Percentiles rank a stretch among this genome's conserved stretches.
These are phyloP conservation scores for Plasmodium billcollinsi DNA, from an alignment of 169 alveolate genomes.

Conservation along the genomic window DNA sequence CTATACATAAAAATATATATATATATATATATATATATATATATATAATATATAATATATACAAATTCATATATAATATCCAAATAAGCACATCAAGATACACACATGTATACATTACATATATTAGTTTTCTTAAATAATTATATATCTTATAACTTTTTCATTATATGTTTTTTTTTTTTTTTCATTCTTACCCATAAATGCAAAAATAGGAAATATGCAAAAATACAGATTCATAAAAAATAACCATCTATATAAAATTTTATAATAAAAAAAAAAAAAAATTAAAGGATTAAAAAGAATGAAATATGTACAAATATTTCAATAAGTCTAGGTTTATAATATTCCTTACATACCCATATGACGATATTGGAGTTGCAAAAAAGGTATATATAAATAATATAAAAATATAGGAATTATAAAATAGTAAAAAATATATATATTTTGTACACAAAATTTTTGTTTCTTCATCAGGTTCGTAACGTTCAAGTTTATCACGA, in stretches of 20 bases:
- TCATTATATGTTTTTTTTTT: background rate
- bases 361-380: constrained; percentile 27
- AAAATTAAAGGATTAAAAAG: background rate
- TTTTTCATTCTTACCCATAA: constrained; percentile 39
- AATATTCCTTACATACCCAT: constrained; percentile 21
- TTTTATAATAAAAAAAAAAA: background rate
- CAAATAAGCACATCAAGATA: too few species aligned
- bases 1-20: background rate
- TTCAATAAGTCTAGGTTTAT: background rate
- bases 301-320: background rate
- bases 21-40: constrained; percentile 3
- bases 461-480: constrained; percentile 52
- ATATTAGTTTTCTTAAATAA: too few species aligned
- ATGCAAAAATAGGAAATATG: constrained; percentile 36
- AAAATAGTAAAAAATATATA: constrained; percentile 27
- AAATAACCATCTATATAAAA: constrained; percentile 53
- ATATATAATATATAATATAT: constrained; percentile 1
- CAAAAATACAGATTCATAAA: constrained; percentile 59
- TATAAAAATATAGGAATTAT: constrained; percentile 44
- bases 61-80: background rate
- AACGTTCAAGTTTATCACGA: constrained; percentile 52
- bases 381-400: constrained; percentile 51
- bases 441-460: constrained; percentile 49
- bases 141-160: background rate
- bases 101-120: too few species aligned